Conservation (phyloP, 2,329 filamentous ascomycete species). For the Aureobasidium sp. region DNA sequence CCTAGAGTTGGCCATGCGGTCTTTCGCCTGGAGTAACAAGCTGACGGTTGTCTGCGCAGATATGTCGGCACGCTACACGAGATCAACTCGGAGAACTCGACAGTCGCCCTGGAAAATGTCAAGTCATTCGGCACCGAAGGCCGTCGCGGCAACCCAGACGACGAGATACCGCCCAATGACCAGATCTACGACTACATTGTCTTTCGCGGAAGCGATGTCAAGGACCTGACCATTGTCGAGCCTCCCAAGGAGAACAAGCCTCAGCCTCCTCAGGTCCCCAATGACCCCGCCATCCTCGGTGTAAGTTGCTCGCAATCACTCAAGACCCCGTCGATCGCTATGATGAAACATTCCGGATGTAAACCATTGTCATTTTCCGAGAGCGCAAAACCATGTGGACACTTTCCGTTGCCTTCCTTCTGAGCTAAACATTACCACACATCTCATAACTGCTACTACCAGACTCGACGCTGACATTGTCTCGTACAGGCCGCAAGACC, state of each 20-base stretch:
- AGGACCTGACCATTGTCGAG: conserved; percentile 91
- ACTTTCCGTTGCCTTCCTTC: conserved; percentile 99
- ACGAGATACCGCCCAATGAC: conserved; percentile 76
- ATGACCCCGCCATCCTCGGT: conserved; percentile 93
- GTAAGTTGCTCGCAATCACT: conserved; percentile 56
- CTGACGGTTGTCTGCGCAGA: conserved; percentile 39
- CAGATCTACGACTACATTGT: conserved; percentile 98
- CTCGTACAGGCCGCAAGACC: conserved; percentile 20
- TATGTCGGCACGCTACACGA: conserved; percentile 95
- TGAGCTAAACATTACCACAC: conserved; percentile 47
- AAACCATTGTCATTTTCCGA: conserved; percentile 72
- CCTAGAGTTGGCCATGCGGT: conserved; percentile 12
- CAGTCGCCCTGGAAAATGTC: conserved; percentile 95
- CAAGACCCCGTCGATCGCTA: conserved; percentile 30
- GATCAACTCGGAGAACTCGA: conserved; percentile 96
- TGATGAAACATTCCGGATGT: conserved; percentile 99
- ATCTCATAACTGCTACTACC: neutral
- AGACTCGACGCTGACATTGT: conserved; percentile 9
- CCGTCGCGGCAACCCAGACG: conserved; percentile 65
- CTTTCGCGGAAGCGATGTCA: conserved; percentile 96
- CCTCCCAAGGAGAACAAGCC: conserved; percentile 63
- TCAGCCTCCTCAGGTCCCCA: conserved; percentile 69
- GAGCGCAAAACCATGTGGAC: conserved; percentile 95
- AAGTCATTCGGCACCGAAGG: conserved; percentile 91
- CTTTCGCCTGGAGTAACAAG: neutral